Evolutionary conservation across 495 filamentous ascomycete genomes (phyloP).

Genomic region (Daldinia childiae): DNA sequence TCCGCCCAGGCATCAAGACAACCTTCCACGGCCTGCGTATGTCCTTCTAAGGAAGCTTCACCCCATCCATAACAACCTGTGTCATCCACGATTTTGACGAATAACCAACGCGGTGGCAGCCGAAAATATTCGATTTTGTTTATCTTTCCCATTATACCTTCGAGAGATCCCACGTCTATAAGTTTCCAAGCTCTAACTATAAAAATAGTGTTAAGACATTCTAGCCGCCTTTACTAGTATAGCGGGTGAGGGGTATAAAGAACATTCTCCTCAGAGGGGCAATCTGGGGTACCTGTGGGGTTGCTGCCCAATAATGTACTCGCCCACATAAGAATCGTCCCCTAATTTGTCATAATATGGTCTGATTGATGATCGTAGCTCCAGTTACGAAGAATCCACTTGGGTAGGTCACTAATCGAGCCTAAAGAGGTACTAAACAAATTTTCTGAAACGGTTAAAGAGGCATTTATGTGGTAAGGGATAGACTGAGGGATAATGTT

Average conservation of each 20-base stretch:
- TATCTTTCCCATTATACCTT: conserved; percentile 70
- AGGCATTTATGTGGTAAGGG: background rate
- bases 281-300: conserved; percentile 9
- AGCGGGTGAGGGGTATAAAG: conserved; percentile 4
- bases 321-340: conserved; percentile 21
- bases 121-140: conserved; percentile 77
- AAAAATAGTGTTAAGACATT: background rate
- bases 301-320: conserved; percentile 9
- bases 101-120: conserved; percentile 78
- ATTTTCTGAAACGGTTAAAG: background rate
- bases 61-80: conserved; percentile 77
- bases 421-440: background rate
- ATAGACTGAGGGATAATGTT: background rate
- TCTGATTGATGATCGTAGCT: conserved; percentile 10
- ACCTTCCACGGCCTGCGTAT: conserved; percentile 79
- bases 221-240: background rate
- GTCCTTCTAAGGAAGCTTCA: conserved; percentile 79
- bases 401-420: background rate
- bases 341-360: conserved; percentile 17
- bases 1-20: conserved; percentile 73
- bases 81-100: conserved; percentile 78
- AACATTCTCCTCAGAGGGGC: background rate
- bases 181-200: background rate
- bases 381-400: conserved; percentile 4
- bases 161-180: background rate